These are phyloP conservation scores for Rhodosporidiobolus odoratus DNA, from an alignment of 768 basidiomycete species.

Conservation along the genomic window DNA sequence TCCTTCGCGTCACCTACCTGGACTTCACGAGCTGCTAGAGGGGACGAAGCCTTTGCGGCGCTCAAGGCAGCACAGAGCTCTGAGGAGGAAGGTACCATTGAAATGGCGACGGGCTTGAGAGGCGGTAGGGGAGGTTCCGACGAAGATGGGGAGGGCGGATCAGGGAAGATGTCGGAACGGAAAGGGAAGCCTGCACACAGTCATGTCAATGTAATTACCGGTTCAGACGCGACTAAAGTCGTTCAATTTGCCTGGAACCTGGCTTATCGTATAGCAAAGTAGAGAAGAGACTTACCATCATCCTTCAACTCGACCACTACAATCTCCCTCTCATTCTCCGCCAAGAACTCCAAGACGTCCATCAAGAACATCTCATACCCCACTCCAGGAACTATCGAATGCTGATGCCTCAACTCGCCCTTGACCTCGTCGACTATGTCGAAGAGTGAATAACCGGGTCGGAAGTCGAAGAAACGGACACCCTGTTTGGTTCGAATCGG, in stretches of 20 bases:
- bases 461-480: constrained; percentile 24
- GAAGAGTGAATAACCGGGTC: constrained; percentile 1
- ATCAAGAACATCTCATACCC: not conserved
- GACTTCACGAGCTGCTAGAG: not conserved
- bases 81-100: not conserved
- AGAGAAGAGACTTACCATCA: not conserved
- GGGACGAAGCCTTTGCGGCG: not conserved
- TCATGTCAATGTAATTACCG: too few relatives aligned
- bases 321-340: not conserved
- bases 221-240: too few relatives aligned
- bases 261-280: not conserved
- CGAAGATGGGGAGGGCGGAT: not conserved
- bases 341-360: constrained; percentile 5
- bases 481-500: not conserved
- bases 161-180: not conserved
- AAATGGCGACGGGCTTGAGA: not conserved
- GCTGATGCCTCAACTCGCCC: constrained; percentile 4
- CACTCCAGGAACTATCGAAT: constrained; percentile 12
- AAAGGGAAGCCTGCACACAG: constrained; percentile 4
- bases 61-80: not conserved
- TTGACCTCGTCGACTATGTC: constrained; percentile 4
- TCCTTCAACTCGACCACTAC: constrained; percentile 13
- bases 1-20: not conserved
- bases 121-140: not conserved
- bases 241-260: too few relatives aligned